A percentile compares a stretch with the other conserved stretches of the same genome.
phyloP scores from a whole-genome alignment of 2,329 filamentous ascomycete species.

The Metarhizium rileyi region DNA sequence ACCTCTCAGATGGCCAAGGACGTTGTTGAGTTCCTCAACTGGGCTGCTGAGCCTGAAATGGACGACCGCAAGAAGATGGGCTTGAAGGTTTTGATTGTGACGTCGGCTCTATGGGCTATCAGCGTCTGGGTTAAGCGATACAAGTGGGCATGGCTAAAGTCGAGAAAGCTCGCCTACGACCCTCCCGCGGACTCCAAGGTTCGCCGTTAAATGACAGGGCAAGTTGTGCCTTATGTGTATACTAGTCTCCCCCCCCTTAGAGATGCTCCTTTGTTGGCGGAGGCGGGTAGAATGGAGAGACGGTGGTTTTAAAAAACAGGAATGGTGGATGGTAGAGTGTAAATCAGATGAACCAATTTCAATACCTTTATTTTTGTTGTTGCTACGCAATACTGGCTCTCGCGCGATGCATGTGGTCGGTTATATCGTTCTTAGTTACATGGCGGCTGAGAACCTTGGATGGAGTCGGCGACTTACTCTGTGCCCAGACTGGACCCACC shows the following conservation, averaged over 20 bases:
- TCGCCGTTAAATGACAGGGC: constrained; percentile 33
- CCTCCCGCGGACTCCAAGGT: constrained; percentile 52
- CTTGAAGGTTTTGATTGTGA: constrained; percentile 84
- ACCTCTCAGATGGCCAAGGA: constrained; percentile 99
- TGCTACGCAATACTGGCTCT: constrained; percentile 1
- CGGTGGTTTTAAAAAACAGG: constrained; percentile 19
- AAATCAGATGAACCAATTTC: constrained; percentile 39
- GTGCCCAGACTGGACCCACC: too few species aligned
- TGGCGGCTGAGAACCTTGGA: too few species aligned
- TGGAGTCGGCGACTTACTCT: too few species aligned
- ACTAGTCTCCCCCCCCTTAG: constrained; percentile 31
- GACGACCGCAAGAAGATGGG: constrained; percentile 99
- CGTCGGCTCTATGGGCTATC: constrained; percentile 68
- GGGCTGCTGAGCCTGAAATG: constrained; percentile 98
- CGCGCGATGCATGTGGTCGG: background rate
- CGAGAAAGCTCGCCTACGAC: constrained; percentile 84
- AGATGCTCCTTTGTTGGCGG: constrained; percentile 33
- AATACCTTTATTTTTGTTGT: constrained; percentile 21
- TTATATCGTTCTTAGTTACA: too few species aligned
- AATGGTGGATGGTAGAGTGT: constrained; percentile 34
- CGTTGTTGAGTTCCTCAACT: constrained; percentile 97
- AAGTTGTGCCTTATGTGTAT: constrained; percentile 26
- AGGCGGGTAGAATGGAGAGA: constrained; percentile 28
- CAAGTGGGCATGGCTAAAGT: constrained; percentile 97
- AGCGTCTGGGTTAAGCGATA: constrained; percentile 99